Evolutionary conservation across 1,284 basidiomycete species (phyloP), one percentile per base, ranked within the genome.

Genomic region (Peniophora sp.): DNA sequence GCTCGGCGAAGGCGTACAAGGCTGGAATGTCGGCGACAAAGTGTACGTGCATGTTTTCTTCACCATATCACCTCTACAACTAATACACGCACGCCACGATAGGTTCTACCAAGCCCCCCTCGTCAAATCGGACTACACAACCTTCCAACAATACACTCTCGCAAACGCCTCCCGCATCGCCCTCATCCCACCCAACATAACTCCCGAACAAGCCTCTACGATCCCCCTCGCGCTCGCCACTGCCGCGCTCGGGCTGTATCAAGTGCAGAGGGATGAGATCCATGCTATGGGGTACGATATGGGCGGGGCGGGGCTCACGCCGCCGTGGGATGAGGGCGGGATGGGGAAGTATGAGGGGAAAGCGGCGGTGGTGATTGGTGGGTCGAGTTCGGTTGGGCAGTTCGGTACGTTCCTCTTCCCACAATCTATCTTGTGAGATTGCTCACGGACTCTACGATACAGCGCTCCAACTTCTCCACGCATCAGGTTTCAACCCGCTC

Each of bases 401-500:
- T 70, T 60, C 39, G 58, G 64, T 66, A 10, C 23, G 63, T 54
- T 20, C n/a, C n/a, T n/a, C n/a, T n/a, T n/a, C n/a, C n/a, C n/a
- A n/a, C n/a, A n/a, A n/a, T n/a, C n/a, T n/a, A n/a, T n/a, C n/a
- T n/a, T n/a, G n/a, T n/a, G n/a, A n/a, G n/a, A n/a, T n/a, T n/a
- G n/a, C n/a, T n/a, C n/a, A n/a, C n/a, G n/a, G n/a, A n/a, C n/a
- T n/a, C n/a, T n/a, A n/a, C n/a, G n/a, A n/a, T n/a, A n/a, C n/a
- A 63, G 65, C 62, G 0, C 67, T 75, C 34, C 75, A 79, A 58
- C 61, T 78, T 17, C 71, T 71, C 9, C 68, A 66, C 51, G 56
- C 75, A 9, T 72, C 75, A 1, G 76, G 77, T 0, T 76, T 77
- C 61, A 69, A 66, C 2, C 70, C 69, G 3, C 74, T 78, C 52